These are phyloP conservation scores for Adansonia grandidieri DNA, from an alignment of 441 rosid species.

Conservation along the genomic window DNA sequence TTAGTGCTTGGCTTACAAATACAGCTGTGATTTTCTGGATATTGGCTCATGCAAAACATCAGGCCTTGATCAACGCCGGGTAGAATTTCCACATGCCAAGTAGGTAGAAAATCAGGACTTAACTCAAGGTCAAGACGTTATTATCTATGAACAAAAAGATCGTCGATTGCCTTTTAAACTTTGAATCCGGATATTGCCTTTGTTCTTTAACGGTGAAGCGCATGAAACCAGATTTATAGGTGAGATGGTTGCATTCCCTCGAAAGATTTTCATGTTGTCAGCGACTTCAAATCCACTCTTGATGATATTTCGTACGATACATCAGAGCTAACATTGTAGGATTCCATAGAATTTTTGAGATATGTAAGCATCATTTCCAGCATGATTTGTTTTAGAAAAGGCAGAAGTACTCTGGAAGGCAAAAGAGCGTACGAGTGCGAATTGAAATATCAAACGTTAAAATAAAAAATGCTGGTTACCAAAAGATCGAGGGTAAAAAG, in stretches of 20 bases:
- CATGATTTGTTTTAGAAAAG: no score
- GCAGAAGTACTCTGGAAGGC: no score
- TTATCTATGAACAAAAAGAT: not conserved
- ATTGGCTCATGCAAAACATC: not conserved
- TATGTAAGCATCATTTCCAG: no score
- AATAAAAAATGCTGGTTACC: no score
- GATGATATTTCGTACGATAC: constrained; percentile 22
- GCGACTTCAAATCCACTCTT: not conserved
- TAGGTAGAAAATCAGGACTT: not conserved
- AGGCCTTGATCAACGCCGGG: not conserved
- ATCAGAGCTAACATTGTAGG: not conserved
- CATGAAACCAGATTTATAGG: constrained; percentile 17
- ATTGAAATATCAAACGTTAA: no score
- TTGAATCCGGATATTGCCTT: not conserved
- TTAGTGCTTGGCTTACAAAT: not conserved
- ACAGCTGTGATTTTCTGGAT: not conserved
- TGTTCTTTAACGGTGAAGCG: constrained; percentile 9
- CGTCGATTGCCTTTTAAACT: not conserved
- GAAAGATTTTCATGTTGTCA: constrained; percentile 25
- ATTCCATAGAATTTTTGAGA: not conserved
- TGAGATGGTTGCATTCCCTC: not conserved
- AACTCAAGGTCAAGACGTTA: not conserved
- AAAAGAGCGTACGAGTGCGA: no score
- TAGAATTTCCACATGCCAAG: not conserved
- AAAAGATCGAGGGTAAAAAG: no score